Percentiles rank a stretch among this genome's conserved stretches.
These are phyloP conservation scores for Sideroxylon spinosum DNA, from an alignment of 179 eudicot species.

Conservation along the genomic window DNA sequence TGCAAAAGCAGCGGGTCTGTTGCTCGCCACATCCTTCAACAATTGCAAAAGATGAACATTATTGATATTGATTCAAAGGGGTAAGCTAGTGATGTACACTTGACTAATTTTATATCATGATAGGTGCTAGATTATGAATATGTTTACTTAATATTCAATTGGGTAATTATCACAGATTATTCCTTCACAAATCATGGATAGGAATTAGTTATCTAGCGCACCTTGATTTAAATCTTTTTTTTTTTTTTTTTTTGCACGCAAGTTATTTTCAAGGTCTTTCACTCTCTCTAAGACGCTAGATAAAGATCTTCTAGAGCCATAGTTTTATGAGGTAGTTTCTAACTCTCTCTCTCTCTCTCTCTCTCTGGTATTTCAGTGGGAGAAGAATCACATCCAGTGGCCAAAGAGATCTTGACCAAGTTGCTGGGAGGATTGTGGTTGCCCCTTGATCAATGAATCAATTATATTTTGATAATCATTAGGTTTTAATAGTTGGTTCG, in stretches of 20 bases:
- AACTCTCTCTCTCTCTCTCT: neutral
- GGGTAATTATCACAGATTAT: neutral
- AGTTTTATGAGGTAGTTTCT: neutral
- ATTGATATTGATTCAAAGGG: slow-evolving; percentile 40
- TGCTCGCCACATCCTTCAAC: slow-evolving; percentile 53
- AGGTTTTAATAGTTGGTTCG: slow-evolving; percentile 4
- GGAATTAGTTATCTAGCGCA: neutral
- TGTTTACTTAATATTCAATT: neutral
- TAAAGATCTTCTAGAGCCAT: neutral
- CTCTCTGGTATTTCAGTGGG: slow-evolving; percentile 35
- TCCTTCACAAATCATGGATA: neutral
- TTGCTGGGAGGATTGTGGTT: slow-evolving; percentile 53
- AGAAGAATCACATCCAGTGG: slow-evolving; percentile 74
- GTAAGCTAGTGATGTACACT: slow-evolving; percentile 20
- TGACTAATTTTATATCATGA: neutral
- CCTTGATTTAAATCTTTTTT: too few relatives aligned
- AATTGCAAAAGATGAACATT: slow-evolving; percentile 41
- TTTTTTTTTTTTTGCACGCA: neutral
- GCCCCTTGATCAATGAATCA: slow-evolving; percentile 25
- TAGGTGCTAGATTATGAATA: too few relatives aligned
- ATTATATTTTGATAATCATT: neutral
- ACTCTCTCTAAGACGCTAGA: neutral
- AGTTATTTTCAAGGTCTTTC: neutral
- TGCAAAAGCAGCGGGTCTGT: slow-evolving; percentile 48
- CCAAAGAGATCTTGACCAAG: slow-evolving; percentile 72